Conservation (phyloP, 768 basidiomycete genomes). For the Rhodotorula toruloides region DNA sequence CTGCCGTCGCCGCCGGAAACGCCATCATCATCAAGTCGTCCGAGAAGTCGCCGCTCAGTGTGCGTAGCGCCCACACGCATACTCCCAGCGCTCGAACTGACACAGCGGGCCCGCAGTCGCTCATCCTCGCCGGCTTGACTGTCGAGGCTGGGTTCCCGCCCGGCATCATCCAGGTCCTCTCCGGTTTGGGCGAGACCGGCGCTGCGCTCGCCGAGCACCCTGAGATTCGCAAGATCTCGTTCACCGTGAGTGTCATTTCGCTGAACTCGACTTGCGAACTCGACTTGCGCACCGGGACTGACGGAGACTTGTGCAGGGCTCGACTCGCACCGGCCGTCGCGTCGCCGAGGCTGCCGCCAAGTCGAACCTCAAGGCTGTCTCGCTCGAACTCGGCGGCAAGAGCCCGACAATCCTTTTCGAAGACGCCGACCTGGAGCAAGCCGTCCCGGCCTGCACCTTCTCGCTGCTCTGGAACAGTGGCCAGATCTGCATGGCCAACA, state of each 20-base stretch:
- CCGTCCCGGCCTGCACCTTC: slow-evolving; percentile 49
- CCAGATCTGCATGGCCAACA: slow-evolving; percentile 53
- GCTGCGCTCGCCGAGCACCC: slow-evolving; percentile 38
- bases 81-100: no score
- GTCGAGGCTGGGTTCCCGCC: slow-evolving; percentile 40
- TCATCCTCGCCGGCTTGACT: slow-evolving; percentile 18
- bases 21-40: slow-evolving; percentile 40
- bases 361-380: slow-evolving; percentile 42
- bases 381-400: slow-evolving; percentile 41
- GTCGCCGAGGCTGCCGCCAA: slow-evolving; percentile 40
- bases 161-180: slow-evolving; percentile 39
- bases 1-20: slow-evolving; percentile 41
- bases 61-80: no score
- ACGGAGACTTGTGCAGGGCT: no score
- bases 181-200: slow-evolving; percentile 34
- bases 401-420: slow-evolving; percentile 60
- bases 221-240: slow-evolving; percentile 42
- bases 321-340: slow-evolving; percentile 19
- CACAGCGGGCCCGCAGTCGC: no score
- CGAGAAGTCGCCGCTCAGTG: slow-evolving; percentile 29
- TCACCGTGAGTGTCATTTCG: no score
- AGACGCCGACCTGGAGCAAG: slow-evolving; percentile 38
- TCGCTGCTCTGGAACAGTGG: slow-evolving; percentile 62
- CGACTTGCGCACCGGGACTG: no score
- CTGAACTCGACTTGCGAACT: no score